Conservation (phyloP, 495 filamentous ascomycete genomes). For the Haplographium delicatum region DNA sequence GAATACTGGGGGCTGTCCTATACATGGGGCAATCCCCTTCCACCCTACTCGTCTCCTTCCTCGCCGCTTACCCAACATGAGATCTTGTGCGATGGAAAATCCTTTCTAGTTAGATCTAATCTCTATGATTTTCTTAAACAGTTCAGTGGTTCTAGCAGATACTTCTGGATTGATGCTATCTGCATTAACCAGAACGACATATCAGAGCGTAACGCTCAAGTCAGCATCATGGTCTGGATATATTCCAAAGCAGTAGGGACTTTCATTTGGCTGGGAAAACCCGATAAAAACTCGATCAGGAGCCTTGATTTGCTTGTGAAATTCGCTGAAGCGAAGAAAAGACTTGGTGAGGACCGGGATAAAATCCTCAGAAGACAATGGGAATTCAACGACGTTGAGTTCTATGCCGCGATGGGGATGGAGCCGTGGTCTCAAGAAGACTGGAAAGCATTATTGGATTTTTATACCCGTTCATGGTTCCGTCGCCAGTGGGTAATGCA, state of each 20-base stretch:
- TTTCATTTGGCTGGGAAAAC: background rate
- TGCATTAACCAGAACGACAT: background rate
- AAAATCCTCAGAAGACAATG: background rate
- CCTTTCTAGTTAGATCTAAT: background rate
- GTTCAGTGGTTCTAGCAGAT: background rate
- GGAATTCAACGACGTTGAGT: background rate
- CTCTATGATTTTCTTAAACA: background rate
- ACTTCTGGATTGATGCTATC: background rate
- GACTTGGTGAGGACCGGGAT: background rate
- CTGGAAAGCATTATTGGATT: background rate
- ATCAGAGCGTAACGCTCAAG: background rate
- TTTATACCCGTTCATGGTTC: background rate
- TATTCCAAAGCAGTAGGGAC: background rate
- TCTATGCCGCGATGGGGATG: background rate
- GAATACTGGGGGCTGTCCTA: background rate
- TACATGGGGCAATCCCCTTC: background rate
- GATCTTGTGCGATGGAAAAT: background rate
- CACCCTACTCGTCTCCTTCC: background rate
- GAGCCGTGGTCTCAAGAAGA: background rate
- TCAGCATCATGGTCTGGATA: background rate
- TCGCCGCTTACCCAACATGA: background rate
- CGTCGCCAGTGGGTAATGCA: background rate
- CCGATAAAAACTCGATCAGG: background rate
- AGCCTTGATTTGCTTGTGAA: background rate
- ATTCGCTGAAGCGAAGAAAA: background rate